Evolutionary conservation across 2,329 filamentous ascomycete genomes (phyloP), one percentile per base, ranked within the genome.

Genomic region (Alternaria sp.): DNA sequence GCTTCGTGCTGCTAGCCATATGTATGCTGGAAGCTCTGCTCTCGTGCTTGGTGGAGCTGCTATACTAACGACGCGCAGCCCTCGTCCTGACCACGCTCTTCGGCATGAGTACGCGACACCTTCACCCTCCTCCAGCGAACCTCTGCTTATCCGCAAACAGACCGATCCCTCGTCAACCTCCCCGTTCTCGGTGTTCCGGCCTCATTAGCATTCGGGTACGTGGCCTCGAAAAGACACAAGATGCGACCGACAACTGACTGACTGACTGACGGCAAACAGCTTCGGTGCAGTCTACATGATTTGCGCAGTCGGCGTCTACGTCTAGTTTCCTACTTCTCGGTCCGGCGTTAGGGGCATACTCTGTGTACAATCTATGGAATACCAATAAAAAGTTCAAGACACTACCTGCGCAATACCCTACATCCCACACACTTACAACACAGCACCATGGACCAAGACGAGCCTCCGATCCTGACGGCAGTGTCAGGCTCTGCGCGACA

Each of bases 201-300:
- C 64, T 96, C 94, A 62, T 78, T 96, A 71, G 91, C 93, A 64
- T 88, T 97, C 82, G 94, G 92, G 94, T 98, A 89, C 75, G 92
- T 75, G 44, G 46, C 60, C 51, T 60, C 52, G 54, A 39, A 34
- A 28, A 34, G 41, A 26, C 22, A n/a, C 57, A 32, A 24, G 20
- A 39, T 38, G 38, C 54, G 28, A 11, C 28, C 28, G 28, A 5
- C 28, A n/a, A 18, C 14, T 38, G n/a, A 48, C 41, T 51, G 49
- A 59, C 54, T 24, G 42, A 26, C 41, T 51, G 49, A 59, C 54
- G 22, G 42, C 48, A 36, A 46, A n/a, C 75, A 97, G 94, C 51
- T 91, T 97, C 80, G 95, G 95, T 71, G 90, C 94, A 51, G 93
- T 99, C 46, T 97, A 95, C 82, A 97, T 97, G 91, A 98, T 99